These are phyloP conservation scores for Boletellus sp. DNA, from an alignment of 1,284 basidiomycete species.

Conservation along the genomic window DNA sequence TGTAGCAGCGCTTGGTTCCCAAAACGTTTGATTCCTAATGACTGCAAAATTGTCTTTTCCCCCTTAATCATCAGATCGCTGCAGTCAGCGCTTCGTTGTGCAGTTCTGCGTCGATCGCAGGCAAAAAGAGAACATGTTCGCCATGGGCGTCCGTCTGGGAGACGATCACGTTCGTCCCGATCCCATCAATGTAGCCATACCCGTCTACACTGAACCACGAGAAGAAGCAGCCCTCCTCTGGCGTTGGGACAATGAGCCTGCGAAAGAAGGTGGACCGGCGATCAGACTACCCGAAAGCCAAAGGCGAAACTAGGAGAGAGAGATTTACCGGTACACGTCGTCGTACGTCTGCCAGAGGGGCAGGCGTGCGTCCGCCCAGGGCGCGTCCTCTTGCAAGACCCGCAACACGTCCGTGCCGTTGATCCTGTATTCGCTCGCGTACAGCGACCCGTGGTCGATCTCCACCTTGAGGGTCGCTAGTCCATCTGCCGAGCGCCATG, in stretches of 20 bases:
- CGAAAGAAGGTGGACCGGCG: background rate
- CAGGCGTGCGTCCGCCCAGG: too few species aligned
- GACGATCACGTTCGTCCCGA: slow-evolving; percentile 21
- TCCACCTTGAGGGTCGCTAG: slow-evolving; percentile 13
- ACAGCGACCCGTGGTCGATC: slow-evolving; percentile 23
- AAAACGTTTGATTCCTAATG: too few species aligned
- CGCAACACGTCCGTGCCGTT: slow-evolving; percentile 21
- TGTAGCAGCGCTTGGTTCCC: too few species aligned
- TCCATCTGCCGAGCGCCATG: slow-evolving; percentile 19
- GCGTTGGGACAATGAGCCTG: slow-evolving; percentile 14
- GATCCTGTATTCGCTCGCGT: slow-evolving; percentile 19
- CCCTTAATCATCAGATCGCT: too few species aligned
- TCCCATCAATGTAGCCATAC: slow-evolving; percentile 13
- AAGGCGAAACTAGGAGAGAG: too few species aligned
- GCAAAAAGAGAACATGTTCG: slow-evolving; percentile 14
- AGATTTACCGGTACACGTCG: slow-evolving; percentile 17
- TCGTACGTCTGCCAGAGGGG: slow-evolving; percentile 19
- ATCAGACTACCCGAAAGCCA: background rate
- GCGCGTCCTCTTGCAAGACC: slow-evolving; percentile 15
- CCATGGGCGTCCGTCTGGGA: background rate
- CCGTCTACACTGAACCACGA: too few species aligned
- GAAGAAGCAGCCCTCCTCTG: slow-evolving; percentile 5
- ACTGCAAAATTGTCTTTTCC: too few species aligned
- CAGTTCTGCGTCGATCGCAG: slow-evolving; percentile 12
- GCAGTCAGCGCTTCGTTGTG: background rate